Evolutionary conservation across 176 grass and related monocot genomes (phyloP).

Genomic region (Secale cereale): DNA sequence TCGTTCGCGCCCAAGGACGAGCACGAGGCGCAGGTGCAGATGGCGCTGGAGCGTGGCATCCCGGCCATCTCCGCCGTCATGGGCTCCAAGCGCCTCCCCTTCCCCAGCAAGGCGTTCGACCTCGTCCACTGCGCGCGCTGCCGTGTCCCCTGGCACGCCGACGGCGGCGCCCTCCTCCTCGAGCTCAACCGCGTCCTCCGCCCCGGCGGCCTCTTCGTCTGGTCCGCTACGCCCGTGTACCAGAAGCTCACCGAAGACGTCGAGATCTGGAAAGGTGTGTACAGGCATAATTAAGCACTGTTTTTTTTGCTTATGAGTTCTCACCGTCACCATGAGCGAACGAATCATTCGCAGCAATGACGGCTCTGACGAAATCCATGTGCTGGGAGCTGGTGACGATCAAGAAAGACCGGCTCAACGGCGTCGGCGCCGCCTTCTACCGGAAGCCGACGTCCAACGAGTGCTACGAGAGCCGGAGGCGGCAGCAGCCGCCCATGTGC

Average conservation of each 20-base stretch:
- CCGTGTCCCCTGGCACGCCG: constrained; percentile 86
- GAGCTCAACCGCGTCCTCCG: constrained; percentile 90
- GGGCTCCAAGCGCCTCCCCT: constrained; percentile 84
- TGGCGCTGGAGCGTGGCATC: constrained; percentile 88
- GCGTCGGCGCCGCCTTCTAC: constrained; percentile 80
- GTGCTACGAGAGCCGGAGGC: constrained; percentile 63
- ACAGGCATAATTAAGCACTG: background rate
- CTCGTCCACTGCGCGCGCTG: constrained; percentile 92
- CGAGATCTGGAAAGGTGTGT: constrained; percentile 78
- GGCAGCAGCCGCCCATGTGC: constrained; percentile 84
- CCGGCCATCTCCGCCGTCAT: constrained; percentile 96
- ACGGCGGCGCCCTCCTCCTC: constrained; percentile 79
- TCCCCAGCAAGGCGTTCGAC: constrained; percentile 81
- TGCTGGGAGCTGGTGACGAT: constrained; percentile 88
- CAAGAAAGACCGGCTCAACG: constrained; percentile 81
- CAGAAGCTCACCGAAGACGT: constrained; percentile 89
- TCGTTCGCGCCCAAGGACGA: constrained; percentile 98
- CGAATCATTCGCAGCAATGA: constrained; percentile 35
- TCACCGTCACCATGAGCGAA: background rate
- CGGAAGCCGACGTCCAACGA: constrained; percentile 75
- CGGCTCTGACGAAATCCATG: constrained; percentile 74
- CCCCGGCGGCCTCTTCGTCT: constrained; percentile 88
- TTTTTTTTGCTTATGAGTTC: background rate
- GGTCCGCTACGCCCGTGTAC: constrained; percentile 96
- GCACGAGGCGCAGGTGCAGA: constrained; percentile 93